Conservation (phyloP, 441 rosid species). For the Gossypium trilobum region DNA sequence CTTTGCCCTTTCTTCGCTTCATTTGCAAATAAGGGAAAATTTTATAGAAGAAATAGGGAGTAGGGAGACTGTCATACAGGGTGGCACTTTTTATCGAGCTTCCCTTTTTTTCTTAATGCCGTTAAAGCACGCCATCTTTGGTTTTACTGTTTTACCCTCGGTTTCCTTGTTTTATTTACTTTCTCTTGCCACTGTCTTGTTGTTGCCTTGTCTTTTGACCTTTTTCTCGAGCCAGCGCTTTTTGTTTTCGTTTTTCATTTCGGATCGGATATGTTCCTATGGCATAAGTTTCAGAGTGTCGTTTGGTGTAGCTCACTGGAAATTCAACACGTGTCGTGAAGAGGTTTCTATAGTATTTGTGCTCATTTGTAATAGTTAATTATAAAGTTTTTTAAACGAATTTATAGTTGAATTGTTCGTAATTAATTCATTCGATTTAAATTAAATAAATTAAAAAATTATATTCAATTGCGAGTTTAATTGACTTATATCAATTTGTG, state of each 20-base stretch:
- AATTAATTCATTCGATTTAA: no score
- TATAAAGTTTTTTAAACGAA: no score
- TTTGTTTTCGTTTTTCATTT: not conserved
- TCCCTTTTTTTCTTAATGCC: slow-evolving; percentile 16
- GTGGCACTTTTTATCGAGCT: slow-evolving; percentile 16
- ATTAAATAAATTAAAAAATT: no score
- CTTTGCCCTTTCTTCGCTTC: not conserved
- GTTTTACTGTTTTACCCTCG: slow-evolving; percentile 18
- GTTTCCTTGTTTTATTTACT: not conserved
- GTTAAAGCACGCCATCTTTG: slow-evolving; percentile 30
- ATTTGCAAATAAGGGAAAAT: not conserved
- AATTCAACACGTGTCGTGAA: not conserved
- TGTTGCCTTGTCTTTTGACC: not conserved
- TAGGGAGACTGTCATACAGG: slow-evolving; percentile 22
- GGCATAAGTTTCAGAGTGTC: not conserved
- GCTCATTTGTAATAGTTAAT: no score
- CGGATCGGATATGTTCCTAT: not conserved
- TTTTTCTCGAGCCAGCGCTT: not conserved
- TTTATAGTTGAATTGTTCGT: no score
- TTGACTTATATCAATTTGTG: no score
- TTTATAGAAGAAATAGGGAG: not conserved
- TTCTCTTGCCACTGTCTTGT: not conserved
- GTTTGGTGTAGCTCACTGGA: not conserved
- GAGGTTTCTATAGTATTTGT: not conserved
- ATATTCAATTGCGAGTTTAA: no score